These are phyloP conservation scores for Maudiozyma barnettii DNA, from an alignment of 805 yeast genomes.

Conservation along the genomic window DNA sequence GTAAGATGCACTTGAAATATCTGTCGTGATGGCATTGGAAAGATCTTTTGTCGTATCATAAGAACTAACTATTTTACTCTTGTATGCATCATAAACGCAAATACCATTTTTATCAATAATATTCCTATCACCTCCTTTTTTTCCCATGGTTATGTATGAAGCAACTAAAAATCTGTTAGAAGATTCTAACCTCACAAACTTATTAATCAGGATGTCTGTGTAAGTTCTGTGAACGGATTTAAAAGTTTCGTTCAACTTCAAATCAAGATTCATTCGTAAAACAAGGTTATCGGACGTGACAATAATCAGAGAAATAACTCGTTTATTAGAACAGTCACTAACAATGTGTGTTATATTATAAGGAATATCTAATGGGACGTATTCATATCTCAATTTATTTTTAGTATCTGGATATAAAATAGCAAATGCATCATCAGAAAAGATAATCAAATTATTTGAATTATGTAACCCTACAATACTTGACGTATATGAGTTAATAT, in stretches of 20 bases:
- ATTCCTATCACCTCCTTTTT: neutral
- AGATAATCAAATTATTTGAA: neutral
- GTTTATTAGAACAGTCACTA: neutral
- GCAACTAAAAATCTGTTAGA: slow-evolving; percentile 13
- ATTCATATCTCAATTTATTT: neutral
- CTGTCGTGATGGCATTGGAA: slow-evolving; percentile 17
- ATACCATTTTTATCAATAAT: slow-evolving; percentile 1
- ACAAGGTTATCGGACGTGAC: neutral
- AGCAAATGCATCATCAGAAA: neutral
- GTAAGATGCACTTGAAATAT: slow-evolving; percentile 13
- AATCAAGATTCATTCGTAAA: neutral
- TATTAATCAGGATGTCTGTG: slow-evolving; percentile 4
- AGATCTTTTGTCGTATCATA: slow-evolving; percentile 10
- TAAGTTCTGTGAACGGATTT: neutral
- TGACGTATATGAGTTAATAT: slow-evolving; percentile 6
- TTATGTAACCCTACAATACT: slow-evolving; percentile 5
- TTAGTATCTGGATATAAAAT: neutral
- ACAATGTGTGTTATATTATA: neutral
- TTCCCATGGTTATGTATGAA: slow-evolving; percentile 2
- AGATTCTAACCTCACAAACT: slow-evolving; percentile 9
- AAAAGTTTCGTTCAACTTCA: too few species aligned
- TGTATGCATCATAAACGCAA: slow-evolving; percentile 11
- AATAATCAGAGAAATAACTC: neutral
- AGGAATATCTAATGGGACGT: neutral
- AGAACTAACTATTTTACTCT: slow-evolving; percentile 2